Evolutionary conservation across 495 filamentous ascomycete species (phyloP).

Genomic region (Penicillium ucsense): DNA sequence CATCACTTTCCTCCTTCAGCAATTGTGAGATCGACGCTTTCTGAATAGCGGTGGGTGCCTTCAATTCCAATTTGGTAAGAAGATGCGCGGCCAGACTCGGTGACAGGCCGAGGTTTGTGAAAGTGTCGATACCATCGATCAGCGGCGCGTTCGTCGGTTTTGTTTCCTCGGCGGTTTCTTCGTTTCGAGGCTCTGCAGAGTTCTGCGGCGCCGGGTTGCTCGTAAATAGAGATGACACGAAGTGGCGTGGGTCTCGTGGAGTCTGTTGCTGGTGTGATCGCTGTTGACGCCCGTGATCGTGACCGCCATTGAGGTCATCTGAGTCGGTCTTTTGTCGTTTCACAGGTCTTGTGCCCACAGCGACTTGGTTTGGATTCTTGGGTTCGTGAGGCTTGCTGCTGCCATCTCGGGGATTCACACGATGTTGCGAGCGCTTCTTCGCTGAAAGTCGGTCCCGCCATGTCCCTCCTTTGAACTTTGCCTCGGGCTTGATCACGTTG

Average conservation of each 20-base stretch:
- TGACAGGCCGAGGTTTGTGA: conserved; percentile 73
- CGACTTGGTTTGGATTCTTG: conserved; percentile 33
- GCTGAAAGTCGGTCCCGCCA: conserved; percentile 84
- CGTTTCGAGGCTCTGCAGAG: conserved; percentile 30
- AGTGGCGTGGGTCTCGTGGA: conserved; percentile 35
- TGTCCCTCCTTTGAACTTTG: conserved; percentile 74
- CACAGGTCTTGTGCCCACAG: conserved; percentile 21
- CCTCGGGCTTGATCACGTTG: conserved; percentile 45
- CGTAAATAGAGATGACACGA: conserved; percentile 86
- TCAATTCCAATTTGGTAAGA: conserved; percentile 75
- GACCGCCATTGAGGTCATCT: conserved; percentile 2
- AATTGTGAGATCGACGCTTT: conserved; percentile 73
- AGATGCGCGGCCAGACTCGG: conserved; percentile 69
- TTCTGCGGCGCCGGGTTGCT: conserved; percentile 67
- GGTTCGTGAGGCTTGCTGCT: conserved; percentile 9
- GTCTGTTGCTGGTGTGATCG: conserved; percentile 14
- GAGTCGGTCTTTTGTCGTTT: conserved; percentile 32
- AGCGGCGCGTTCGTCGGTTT: conserved; percentile 93
- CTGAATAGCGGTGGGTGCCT: conserved; percentile 89
- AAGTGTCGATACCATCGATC: conserved; percentile 70
- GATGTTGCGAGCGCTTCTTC: conserved; percentile 56
- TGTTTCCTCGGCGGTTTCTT: conserved; percentile 44
- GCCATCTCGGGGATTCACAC: conserved; percentile 23
- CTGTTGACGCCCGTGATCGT: conserved; percentile 6
- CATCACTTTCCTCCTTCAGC: conserved; percentile 74